phyloP scores from a whole-genome alignment of 768 basidiomycete genomes.

The Xanthoconium stramineum region DNA sequence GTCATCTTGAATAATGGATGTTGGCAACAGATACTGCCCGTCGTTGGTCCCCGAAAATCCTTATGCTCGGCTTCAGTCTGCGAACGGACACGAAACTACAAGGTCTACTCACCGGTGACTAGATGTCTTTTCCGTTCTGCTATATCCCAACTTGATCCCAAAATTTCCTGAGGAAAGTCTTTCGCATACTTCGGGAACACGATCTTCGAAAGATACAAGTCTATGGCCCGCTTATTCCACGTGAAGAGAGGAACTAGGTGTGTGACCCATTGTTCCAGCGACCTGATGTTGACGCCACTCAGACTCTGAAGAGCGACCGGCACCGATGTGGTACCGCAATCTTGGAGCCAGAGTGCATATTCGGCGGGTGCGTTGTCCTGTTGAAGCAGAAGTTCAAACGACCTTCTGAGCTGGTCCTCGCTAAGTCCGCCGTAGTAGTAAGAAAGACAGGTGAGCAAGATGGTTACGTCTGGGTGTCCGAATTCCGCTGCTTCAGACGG shows the following conservation, averaged over 20 bases:
- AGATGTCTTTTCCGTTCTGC: neutral
- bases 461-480: neutral
- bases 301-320: neutral
- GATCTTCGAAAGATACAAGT: neutral
- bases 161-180: neutral
- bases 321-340: neutral
- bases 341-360: neutral
- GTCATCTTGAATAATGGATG: neutral
- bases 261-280: neutral
- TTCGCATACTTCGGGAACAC: neutral
- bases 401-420: neutral
- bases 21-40: neutral
- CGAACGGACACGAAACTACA: neutral
- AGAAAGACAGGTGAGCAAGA: neutral
- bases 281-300: neutral
- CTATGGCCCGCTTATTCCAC: neutral
- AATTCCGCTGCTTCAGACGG: neutral
- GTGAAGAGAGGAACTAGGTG: neutral
- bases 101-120: neutral
- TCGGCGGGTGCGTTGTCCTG: neutral
- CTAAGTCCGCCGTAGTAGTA: neutral
- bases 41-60: neutral
- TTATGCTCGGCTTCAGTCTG: neutral
- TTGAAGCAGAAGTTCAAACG: neutral
- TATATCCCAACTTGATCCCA: neutral